These are phyloP conservation scores for Lomentospora prolificans DNA, from an alignment of 2,329 filamentous ascomycete species.

Conservation along the genomic window DNA sequence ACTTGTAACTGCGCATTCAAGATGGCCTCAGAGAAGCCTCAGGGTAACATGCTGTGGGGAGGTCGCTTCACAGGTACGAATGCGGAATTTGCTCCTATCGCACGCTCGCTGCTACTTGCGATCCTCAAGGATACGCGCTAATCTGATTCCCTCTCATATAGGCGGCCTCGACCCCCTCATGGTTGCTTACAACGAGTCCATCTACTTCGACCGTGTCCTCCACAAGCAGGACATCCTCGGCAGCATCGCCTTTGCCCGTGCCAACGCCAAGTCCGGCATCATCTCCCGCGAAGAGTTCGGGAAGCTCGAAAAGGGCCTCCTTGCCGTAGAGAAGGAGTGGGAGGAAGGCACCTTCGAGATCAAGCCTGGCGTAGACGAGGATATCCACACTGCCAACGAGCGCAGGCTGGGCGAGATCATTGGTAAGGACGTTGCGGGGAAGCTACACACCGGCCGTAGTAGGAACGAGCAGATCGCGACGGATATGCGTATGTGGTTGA, in stretches of 20 bases:
- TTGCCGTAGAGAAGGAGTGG: constrained; percentile 46
- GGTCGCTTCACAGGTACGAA: constrained; percentile 39
- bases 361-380: constrained; percentile 44
- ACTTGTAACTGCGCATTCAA: neutral
- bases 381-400: constrained; percentile 62
- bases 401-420: constrained; percentile 73
- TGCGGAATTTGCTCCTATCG: no score
- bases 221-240: constrained; percentile 75
- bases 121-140: constrained; percentile 3
- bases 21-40: neutral
- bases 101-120: neutral
- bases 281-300: constrained; percentile 63
- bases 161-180: constrained; percentile 79
- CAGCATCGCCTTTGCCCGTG: constrained; percentile 70
- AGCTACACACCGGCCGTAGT: constrained; percentile 80
- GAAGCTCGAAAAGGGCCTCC: constrained; percentile 63
- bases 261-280: constrained; percentile 67
- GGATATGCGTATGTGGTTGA: constrained; percentile 84
- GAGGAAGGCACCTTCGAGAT: constrained; percentile 38
- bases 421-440: constrained; percentile 74
- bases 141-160: constrained; percentile 25
- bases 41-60: constrained; percentile 27
- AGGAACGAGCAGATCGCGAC: constrained; percentile 86
- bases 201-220: constrained; percentile 68
- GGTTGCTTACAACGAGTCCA: constrained; percentile 73